phyloP scores from a whole-genome alignment of 2,329 filamentous ascomycete species.

The Cucurbitaria berberidis region DNA sequence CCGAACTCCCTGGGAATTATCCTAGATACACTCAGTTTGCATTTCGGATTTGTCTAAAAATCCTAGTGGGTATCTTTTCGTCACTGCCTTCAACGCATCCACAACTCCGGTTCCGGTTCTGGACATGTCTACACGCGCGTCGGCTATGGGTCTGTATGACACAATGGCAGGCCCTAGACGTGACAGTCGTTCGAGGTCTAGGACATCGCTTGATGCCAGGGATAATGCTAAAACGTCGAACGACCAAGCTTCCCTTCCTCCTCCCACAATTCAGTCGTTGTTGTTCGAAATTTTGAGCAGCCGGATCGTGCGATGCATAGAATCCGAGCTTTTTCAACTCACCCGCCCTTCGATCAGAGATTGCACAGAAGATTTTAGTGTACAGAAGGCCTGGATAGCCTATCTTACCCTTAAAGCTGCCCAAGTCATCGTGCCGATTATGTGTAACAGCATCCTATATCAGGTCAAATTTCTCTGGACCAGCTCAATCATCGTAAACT shows the following conservation, averaged over 20 bases:
- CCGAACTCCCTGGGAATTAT: too few species aligned
- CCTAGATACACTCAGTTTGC: too few species aligned
- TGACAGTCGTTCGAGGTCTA: neutral
- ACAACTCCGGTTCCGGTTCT: too few species aligned
- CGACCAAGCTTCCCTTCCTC: neutral
- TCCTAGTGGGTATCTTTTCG: too few species aligned
- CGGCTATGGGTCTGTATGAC: too few species aligned
- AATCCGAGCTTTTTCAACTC: slow-evolving; percentile 2
- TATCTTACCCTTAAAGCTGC: neutral
- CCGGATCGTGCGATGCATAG: slow-evolving; percentile 6
- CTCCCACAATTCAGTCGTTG: slow-evolving; percentile 7
- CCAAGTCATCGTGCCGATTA: neutral
- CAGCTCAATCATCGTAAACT: neutral
- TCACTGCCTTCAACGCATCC: too few species aligned
- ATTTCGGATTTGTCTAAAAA: too few species aligned
- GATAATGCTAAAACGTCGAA: neutral
- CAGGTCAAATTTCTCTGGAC: neutral
- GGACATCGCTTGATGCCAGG: neutral
- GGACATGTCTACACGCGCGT: too few species aligned
- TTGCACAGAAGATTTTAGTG: neutral
- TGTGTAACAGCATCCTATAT: neutral
- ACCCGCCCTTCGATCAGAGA: neutral
- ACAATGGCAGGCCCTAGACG: neutral
- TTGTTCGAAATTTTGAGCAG: slow-evolving; percentile 6
- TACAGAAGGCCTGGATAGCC: neutral